Conservation (phyloP, 192 early-diverging fungal species). For the Podila verticillata region DNA sequence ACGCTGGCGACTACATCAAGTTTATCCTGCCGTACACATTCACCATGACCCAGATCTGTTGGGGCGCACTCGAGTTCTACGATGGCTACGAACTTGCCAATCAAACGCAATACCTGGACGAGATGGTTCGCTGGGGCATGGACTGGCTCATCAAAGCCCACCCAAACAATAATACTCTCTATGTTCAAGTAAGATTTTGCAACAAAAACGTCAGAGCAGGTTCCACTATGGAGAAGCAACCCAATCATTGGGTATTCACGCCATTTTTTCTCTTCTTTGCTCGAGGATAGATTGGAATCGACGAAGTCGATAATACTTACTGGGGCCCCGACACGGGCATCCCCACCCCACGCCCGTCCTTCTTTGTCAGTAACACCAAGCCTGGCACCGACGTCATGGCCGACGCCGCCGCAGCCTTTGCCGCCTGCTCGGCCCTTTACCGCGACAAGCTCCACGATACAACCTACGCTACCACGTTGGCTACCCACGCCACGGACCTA, state of each 20-base stretch:
- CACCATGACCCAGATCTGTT: slow-evolving; percentile 54
- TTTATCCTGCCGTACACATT: slow-evolving; percentile 64
- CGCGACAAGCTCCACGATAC: slow-evolving; percentile 50
- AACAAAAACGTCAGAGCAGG: too few relatives aligned
- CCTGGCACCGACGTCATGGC: slow-evolving; percentile 65
- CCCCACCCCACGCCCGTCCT: slow-evolving; percentile 59
- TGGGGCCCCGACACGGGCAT: slow-evolving; percentile 65
- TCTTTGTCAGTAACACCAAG: slow-evolving; percentile 45
- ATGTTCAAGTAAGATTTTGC: slow-evolving; percentile 45
- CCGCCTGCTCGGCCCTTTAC: slow-evolving; percentile 58
- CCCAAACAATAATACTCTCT: slow-evolving; percentile 54
- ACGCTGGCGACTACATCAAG: slow-evolving; percentile 66
- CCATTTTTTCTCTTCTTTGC: too few relatives aligned
- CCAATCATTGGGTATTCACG: too few relatives aligned
- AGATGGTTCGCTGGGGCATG: slow-evolving; percentile 64
- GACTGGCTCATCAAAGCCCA: slow-evolving; percentile 69
- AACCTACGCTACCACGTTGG: slow-evolving; percentile 49
- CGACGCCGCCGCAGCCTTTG: slow-evolving; percentile 59
- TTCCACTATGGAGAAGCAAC: too few relatives aligned
- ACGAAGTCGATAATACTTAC: slow-evolving; percentile 60
- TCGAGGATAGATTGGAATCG: slow-evolving; percentile 27
- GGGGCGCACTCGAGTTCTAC: slow-evolving; percentile 64
- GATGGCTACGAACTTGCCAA: slow-evolving; percentile 58
- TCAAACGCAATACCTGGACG: slow-evolving; percentile 51
- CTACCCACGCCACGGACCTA: slow-evolving; percentile 43